Percentiles rank a stretch among this genome's conserved stretches.
These are phyloP conservation scores for Xylaria bambusicola DNA, from an alignment of 495 filamentous ascomycete genomes.

Conservation along the genomic window DNA sequence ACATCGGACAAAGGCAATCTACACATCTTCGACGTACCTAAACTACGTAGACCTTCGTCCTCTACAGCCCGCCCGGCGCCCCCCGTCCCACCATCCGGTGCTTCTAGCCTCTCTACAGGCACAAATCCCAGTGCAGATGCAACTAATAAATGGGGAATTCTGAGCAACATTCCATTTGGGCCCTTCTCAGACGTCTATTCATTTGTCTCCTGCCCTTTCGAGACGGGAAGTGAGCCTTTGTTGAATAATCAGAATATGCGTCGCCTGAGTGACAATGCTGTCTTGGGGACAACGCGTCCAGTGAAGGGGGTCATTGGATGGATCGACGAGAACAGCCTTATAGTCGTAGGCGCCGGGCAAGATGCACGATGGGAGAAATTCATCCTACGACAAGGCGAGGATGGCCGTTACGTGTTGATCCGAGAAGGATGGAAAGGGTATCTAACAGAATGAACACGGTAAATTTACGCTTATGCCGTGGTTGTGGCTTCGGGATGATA, in stretches of 20 bases:
- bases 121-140: constrained; percentile 45
- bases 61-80: constrained; percentile 11
- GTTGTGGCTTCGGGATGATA: neutral
- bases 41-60: constrained; percentile 29
- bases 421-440: constrained; percentile 84
- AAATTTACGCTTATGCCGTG: constrained; percentile 34
- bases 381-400: constrained; percentile 61
- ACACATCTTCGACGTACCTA: constrained; percentile 80
- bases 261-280: constrained; percentile 33
- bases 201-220: constrained; percentile 71
- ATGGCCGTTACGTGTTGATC: constrained; percentile 60
- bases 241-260: constrained; percentile 38
- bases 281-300: constrained; percentile 55
- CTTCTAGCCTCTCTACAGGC: constrained; percentile 5
- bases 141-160: constrained; percentile 75
- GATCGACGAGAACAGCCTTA: constrained; percentile 65
- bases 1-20: constrained; percentile 97
- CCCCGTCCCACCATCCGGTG: constrained; percentile 5
- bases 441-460: constrained; percentile 48
- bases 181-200: constrained; percentile 90
- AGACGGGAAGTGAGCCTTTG: constrained; percentile 70
- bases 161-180: constrained; percentile 75
- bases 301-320: constrained; percentile 78
- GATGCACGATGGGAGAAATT: constrained; percentile 88
- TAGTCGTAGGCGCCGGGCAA: constrained; percentile 78